Conservation (phyloP, 805 yeast species). For the Debaryomyces hansenii region DNA sequence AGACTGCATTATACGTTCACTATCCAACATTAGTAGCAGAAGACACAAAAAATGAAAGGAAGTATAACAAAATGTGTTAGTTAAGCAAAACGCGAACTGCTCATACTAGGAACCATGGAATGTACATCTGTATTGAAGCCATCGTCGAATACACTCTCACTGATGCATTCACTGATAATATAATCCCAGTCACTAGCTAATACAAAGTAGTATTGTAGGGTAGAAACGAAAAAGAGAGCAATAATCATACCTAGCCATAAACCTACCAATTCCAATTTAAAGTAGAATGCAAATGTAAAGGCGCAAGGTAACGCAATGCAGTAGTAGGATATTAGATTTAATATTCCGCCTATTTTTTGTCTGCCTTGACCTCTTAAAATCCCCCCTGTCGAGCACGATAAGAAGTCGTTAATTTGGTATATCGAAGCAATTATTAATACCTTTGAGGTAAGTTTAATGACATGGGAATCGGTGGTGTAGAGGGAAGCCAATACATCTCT, state of each 20-base stretch:
- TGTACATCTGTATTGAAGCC: conserved; percentile 32
- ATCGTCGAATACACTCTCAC: conserved; percentile 43
- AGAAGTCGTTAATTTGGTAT: conserved; percentile 53
- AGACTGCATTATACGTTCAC: no score
- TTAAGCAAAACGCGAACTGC: conserved; percentile 15
- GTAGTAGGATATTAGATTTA: conserved; percentile 50
- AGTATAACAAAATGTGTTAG: no score
- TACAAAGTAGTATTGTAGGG: conserved; percentile 43
- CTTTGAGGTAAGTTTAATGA: conserved; percentile 36
- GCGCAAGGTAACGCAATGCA: conserved; percentile 51
- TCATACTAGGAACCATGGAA: conserved; percentile 30
- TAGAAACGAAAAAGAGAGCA: conserved; percentile 42
- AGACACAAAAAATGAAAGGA: no score
- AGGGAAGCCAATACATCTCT: conserved; percentile 39
- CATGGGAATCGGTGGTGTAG: conserved; percentile 40
- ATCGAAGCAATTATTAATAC: conserved; percentile 48
- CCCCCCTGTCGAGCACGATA: conserved; percentile 53
- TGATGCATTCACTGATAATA: conserved; percentile 39
- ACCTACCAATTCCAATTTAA: conserved; percentile 41
- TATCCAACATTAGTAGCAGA: no score
- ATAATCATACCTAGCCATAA: conserved; percentile 50
- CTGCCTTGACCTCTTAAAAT: conserved; percentile 58
- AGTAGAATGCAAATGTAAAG: conserved; percentile 41
- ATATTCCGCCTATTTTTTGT: conserved; percentile 55
- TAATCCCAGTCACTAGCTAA: conserved; percentile 43